Evolutionary conservation across 495 filamentous ascomycete species (phyloP), one percentile per base, ranked within the genome.

Genomic region (Penicillium flavigenum): DNA sequence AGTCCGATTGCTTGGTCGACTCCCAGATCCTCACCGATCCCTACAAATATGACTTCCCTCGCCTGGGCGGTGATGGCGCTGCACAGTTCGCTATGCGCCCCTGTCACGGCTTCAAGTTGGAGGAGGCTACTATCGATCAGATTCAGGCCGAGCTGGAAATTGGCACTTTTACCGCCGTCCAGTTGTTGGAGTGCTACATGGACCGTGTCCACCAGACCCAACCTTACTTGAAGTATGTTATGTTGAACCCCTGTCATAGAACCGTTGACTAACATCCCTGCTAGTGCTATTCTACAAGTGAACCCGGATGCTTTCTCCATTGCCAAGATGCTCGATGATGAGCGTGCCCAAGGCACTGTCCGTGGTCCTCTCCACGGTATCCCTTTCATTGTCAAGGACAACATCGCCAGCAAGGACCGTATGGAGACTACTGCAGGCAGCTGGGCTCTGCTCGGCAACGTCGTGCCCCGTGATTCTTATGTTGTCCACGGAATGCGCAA

Each of bases 381-480:
- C 54, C 88, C 88, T 3, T 85, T 89, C 69, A 68, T 88, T 17
- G 79, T 89, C 58, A 90, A 90, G 70, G 86, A 90, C 73, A 91
- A 88, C 72, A 89, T 90, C 54, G 87, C 82, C 20, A 86, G 83
- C 2, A 79, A 79, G 47, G 88, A 90, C 58, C 76, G 79, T 43
- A 85, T 90, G 86, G 82, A 87, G 63, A 88, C 86, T 22, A 88
- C 84, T 4, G 80, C 78, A 20, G 78, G 78, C 27, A 79, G 74
- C 65, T 81, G 75, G 75, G 84, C 83, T 45, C 77, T 90, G 1
- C 66, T 88, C 1, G 87, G 85, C 6, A 83, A 77, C 48, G 71
- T 86, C 10, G 82, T 88, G 0, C 88, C 87, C 1, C 77, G 84
- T 31, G 86, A 90, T 71, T 81, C 87, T 10, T 64, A 74, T 49